These are phyloP conservation scores for Vigna angularis DNA, from an alignment of 306 rosid species.

Conservation along the genomic window DNA sequence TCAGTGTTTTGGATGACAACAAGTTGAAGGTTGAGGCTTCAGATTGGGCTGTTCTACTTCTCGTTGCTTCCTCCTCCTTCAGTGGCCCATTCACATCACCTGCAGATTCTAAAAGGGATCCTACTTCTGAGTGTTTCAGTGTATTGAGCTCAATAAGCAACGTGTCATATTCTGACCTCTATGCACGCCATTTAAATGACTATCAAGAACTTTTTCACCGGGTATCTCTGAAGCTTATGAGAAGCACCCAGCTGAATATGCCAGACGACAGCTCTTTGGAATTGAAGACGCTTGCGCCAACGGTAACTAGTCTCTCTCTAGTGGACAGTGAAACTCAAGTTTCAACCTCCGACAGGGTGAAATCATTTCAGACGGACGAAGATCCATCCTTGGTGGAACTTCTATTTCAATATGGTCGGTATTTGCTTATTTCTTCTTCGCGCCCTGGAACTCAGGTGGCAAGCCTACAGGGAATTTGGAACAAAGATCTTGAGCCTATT, in stretches of 20 bases:
- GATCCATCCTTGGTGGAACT: slow-evolving; percentile 84
- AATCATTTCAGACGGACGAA: slow-evolving; percentile 73
- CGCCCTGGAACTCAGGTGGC: slow-evolving; percentile 80
- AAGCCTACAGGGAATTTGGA: slow-evolving; percentile 90
- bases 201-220: slow-evolving; percentile 77
- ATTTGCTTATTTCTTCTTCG: slow-evolving; percentile 79
- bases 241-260: slow-evolving; percentile 45
- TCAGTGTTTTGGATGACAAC: slow-evolving; percentile 56
- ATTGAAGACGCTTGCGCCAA: neutral
- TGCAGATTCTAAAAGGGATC: slow-evolving; percentile 64
- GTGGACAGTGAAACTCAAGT: slow-evolving; percentile 39
- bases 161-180: slow-evolving; percentile 61
- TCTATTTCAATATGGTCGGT: slow-evolving; percentile 81
- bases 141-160: slow-evolving; percentile 50
- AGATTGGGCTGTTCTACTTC: slow-evolving; percentile 68
- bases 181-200: slow-evolving; percentile 65
- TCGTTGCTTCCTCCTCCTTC: slow-evolving; percentile 74
- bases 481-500: slow-evolving; percentile 63
- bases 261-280: slow-evolving; percentile 39
- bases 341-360: slow-evolving; percentile 78
- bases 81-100: slow-evolving; percentile 69
- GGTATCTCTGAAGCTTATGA: slow-evolving; percentile 66
- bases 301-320: slow-evolving; percentile 26
- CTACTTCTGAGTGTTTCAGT: slow-evolving; percentile 56
- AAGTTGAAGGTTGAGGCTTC: slow-evolving; percentile 63